Evolutionary conservation across 2,329 filamentous ascomycete genomes (phyloP), one percentile per base, ranked within the genome.

Genomic region (Fusarium burgessii): DNA sequence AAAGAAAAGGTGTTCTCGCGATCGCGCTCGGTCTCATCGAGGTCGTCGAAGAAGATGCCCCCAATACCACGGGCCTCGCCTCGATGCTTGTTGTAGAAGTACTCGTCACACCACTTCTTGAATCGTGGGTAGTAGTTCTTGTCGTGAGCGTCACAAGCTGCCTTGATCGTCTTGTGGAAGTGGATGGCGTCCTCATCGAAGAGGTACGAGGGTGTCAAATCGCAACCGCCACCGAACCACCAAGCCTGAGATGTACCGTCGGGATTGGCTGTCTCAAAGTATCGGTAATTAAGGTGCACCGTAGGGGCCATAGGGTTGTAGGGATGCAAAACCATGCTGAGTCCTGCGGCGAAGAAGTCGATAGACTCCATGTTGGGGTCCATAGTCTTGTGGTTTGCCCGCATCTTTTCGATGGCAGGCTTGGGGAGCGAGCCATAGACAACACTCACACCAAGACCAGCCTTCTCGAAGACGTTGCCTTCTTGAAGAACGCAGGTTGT

Each of bases 21-120:
- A 77, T 96, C 93, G 67, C 94, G 93, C 76, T 95, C 92, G 2
- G 89, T 88, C 76, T 93, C 92, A 80, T 99, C 96, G 17, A 99
- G 87, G 80, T 99, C 96, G 81, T 99, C 96, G 78, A 99, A 99
- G 88, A 99, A 99, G 81, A 99, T 98, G 58, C 96, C 96, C 57
- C 96, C 96, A 36, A 99, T 84, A 61, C 96, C 96, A 51, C 96
- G 92, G 49, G 90, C 86, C 84, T 99, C 96, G 64, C 89, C 89
- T 49, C 96, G 90, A 84, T 99, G 96, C 80, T 95, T 95, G 82
- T 98, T 93, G 84, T 88, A 91, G 83, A 99, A 99, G 85, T 99
- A 99, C 76, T 97, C 90, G 80, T 99, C 96, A 80, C 96, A 99
- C 96, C 96, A 99, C 79, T 92, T 91, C 85, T 99, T 99, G 88